Base-by-base conservation (phyloP, 1,284 basidiomycete species). In the Microbotryum lychnidis-dioicae region DNA sequence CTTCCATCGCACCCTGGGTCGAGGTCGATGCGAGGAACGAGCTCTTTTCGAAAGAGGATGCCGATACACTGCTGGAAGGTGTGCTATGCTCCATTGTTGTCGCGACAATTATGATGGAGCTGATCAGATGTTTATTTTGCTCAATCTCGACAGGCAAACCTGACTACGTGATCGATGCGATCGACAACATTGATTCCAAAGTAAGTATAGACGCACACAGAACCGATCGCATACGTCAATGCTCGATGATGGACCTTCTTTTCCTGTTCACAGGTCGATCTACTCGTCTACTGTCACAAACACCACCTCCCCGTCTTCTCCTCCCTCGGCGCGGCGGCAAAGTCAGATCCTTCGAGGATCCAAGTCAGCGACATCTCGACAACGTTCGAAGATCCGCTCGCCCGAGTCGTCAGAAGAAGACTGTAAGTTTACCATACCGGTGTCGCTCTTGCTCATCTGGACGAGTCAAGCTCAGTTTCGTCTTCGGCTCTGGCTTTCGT, bases 281-380 rank as follows among this genome's bases (percentile, higher is more conserved):
- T 94, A 31, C 79, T 96, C 9, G 85, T 87, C 60, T 85, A 91
- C 73, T 94, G 91, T 71, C 81, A 87, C 69, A 81, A 85, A 62
- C 79, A 85, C 67, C 74, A 79, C 44, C 84, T 92, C 75, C 89
- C 88, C 78, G 87, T 96, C 21, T 96, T 98, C 76, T 89, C 92
- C 1, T 91, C 91, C 21, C 96, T 98, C 91, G 96, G 96, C 49
- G 91, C 94, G 1, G 87, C 93, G n/a, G 89, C 93, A 8, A 99
- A 98, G 77, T 83, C 82, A 64, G 96, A 99, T 74, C 92, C 96
- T 0, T 96, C 92, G 6, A 83, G 92, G 37, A 83, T 98, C 29
- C 94, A 97, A 76, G 96, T 98, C 63, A 79, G 86, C 61, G 94
- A 97, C 75, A 91, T 98, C 68, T 91, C 91, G 2, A 81, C 81